phyloP scores from a whole-genome alignment of 495 filamentous ascomycete genomes.

The Aspergillus ostianus region DNA sequence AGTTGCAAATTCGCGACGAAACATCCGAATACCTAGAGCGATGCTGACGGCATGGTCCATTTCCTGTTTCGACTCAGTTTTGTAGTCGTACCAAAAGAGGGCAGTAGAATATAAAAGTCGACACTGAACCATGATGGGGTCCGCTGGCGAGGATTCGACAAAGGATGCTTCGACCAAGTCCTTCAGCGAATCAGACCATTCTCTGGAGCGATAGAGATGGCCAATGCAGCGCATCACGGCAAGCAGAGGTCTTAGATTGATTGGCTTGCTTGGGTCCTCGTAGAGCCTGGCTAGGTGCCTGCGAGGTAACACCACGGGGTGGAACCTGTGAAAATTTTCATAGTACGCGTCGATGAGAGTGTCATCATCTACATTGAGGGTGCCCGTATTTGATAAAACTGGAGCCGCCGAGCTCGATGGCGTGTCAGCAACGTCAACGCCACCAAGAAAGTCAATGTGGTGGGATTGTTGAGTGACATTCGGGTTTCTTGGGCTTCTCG shows the following conservation, averaged over 20 bases:
- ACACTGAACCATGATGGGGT: slow-evolving; percentile 29
- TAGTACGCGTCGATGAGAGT: not conserved
- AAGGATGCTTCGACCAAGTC: not conserved
- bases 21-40: slow-evolving; percentile 34
- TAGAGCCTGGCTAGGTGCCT: not conserved
- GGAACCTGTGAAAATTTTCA: not conserved
- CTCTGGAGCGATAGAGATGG: not conserved
- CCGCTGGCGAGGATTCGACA: slow-evolving; percentile 6
- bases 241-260: not conserved
- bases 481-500: not conserved
- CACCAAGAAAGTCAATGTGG: not conserved
- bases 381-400: not conserved
- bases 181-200: not conserved
- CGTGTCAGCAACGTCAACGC: not conserved
- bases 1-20: slow-evolving; percentile 18
- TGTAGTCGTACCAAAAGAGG: slow-evolving; percentile 33
- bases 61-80: slow-evolving; percentile 21
- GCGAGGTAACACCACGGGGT: not conserved
- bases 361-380: not conserved
- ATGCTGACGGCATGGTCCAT: slow-evolving; percentile 32
- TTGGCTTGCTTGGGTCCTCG: not conserved
- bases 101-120: slow-evolving; percentile 33
- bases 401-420: not conserved
- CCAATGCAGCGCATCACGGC: not conserved
- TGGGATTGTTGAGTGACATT: not conserved